Conservation (phyloP, 1,139 yeast genomes). For the Kluyveromyces marxianus region DNA sequence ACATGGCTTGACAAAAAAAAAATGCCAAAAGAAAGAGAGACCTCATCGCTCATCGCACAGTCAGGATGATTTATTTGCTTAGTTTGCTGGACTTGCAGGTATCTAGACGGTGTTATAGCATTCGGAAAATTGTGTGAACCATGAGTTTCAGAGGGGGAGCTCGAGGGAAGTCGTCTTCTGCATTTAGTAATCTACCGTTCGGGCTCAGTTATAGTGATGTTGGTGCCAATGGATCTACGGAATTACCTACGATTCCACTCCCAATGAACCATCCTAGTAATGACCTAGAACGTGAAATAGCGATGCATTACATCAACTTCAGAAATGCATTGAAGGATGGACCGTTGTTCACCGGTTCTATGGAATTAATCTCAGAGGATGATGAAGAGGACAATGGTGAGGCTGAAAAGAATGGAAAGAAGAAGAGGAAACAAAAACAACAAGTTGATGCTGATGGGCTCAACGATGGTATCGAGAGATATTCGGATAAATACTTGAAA, state of each 20-base stretch:
- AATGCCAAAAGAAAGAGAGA: not conserved
- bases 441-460: conserved; percentile 35
- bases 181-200: conserved; percentile 46
- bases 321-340: conserved; percentile 58
- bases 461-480: conserved; percentile 60
- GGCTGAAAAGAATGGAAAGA: conserved; percentile 7
- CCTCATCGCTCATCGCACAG: not conserved
- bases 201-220: conserved; percentile 64
- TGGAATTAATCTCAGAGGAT: conserved; percentile 27
- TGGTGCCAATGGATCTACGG: conserved; percentile 19
- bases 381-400: not conserved
- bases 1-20: not conserved
- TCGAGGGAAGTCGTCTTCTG: conserved; percentile 26
- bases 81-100: too few species aligned
- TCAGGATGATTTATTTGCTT: too few species aligned
- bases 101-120: too few species aligned
- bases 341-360: conserved; percentile 66
- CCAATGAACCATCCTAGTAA: conserved; percentile 66
- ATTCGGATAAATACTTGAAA: conserved; percentile 66
- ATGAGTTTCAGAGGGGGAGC: conserved; percentile 38
- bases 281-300: conserved; percentile 48
- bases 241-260: conserved; percentile 34
- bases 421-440: conserved; percentile 8
- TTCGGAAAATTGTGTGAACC: not conserved
- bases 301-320: conserved; percentile 58